Conservation (phyloP, 345 rosid species). For the Salix viminalis region DNA sequence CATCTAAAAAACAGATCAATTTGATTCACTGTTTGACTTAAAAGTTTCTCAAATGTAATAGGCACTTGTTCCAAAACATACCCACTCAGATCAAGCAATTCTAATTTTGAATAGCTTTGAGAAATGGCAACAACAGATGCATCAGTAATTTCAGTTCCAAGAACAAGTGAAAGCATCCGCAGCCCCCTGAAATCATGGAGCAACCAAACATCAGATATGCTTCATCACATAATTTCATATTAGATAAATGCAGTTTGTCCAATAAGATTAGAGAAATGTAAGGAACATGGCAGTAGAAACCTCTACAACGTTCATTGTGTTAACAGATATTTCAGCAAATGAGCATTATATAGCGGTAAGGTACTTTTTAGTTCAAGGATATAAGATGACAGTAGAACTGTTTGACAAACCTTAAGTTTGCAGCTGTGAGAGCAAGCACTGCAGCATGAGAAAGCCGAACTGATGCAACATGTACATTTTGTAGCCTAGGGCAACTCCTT, state of each 20-base stretch:
- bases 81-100: constrained; percentile 97
- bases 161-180: constrained; percentile 91
- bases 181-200: constrained; percentile 47
- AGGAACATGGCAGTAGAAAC: not conserved
- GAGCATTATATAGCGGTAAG: not conserved
- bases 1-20: not conserved
- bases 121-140: constrained; percentile 93
- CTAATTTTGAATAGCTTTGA: constrained; percentile 66
- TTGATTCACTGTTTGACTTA: not conserved
- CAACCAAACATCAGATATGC: constrained; percentile 4
- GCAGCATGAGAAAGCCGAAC: constrained; percentile 66
- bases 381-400: not conserved
- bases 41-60: not conserved
- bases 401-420: constrained; percentile 63
- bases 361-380: not conserved
- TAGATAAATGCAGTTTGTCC: not conserved
- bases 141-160: constrained; percentile 86
- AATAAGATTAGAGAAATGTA: not conserved
- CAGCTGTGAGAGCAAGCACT: constrained; percentile 84
- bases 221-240: not conserved
- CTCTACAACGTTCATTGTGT: not conserved
- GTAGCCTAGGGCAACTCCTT: constrained; percentile 64
- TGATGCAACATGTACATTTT: constrained; percentile 86
- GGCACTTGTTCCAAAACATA: constrained; percentile 37
- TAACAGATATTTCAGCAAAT: not conserved